Conservation (phyloP, 257 asterid species). For the Solanum medicagineum region DNA sequence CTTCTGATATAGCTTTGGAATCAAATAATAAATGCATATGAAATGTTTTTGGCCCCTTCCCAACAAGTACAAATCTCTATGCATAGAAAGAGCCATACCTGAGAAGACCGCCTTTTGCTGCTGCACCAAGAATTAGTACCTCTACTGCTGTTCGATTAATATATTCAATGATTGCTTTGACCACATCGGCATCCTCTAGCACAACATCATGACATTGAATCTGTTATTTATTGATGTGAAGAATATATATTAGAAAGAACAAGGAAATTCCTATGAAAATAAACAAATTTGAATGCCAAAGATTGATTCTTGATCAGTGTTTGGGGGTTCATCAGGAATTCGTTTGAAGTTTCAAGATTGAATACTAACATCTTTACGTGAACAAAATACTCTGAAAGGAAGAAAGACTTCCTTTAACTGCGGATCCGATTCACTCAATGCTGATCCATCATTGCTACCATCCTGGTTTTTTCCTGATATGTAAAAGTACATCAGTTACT, state of each 20-base stretch:
- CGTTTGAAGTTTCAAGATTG: background rate
- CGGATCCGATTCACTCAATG: slow-evolving; percentile 4
- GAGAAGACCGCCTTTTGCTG: slow-evolving; percentile 60
- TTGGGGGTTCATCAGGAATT: background rate
- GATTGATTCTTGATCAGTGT: background rate
- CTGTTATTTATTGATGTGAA: slow-evolving; percentile 14
- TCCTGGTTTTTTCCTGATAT: slow-evolving; percentile 3
- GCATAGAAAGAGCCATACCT: slow-evolving; percentile 26
- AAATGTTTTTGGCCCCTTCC: background rate
- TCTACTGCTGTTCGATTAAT: slow-evolving; percentile 57
- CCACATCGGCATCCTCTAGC: slow-evolving; percentile 59
- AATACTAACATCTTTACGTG: slow-evolving; percentile 37
- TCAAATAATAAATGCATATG: background rate
- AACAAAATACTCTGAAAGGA: slow-evolving; percentile 29
- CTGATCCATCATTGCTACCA: background rate
- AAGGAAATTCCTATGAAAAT: background rate
- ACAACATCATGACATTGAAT: slow-evolving; percentile 61
- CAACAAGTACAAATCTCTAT: background rate
- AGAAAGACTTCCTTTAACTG: slow-evolving; percentile 23
- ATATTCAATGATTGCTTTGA: slow-evolving; percentile 56
- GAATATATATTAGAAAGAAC: background rate
- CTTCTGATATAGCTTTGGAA: background rate
- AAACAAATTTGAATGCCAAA: background rate
- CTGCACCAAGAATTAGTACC: slow-evolving; percentile 67
- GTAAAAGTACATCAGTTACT: background rate